Conservation (phyloP, 306 rosid genomes). For the Cotoneaster glaucophyllus region DNA sequence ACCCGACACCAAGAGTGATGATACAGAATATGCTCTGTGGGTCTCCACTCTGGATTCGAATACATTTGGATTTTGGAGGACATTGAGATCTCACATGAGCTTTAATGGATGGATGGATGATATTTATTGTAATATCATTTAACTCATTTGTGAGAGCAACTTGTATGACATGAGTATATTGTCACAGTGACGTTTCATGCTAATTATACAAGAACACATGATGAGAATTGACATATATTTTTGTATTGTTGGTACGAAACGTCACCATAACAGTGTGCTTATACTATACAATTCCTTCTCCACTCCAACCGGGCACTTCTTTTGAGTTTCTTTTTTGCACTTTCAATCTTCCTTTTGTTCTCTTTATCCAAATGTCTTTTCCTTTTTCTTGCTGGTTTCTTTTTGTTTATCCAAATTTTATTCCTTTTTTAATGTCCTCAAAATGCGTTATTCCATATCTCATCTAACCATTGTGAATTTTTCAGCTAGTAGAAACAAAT, state of each 20-base stretch:
- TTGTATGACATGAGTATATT: neutral
- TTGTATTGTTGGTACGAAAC: no score
- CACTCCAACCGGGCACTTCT: neutral
- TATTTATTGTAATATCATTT: neutral
- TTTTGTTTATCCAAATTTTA: neutral
- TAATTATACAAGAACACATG: no score
- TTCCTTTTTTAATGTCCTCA: neutral
- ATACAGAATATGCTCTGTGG: neutral
- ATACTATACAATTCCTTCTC: no score
- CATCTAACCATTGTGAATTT: neutral
- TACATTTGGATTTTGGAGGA: neutral
- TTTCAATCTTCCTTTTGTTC: neutral
- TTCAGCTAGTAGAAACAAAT: neutral
- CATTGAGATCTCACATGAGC: constrained; percentile 5
- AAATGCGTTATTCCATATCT: neutral
- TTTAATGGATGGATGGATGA: neutral
- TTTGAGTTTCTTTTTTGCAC: neutral
- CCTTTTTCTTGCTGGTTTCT: neutral
- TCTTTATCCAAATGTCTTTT: neutral
- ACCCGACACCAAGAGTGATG: constrained; percentile 5
- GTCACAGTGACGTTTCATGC: rapidly evolving
- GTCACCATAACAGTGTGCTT: rapidly evolving
- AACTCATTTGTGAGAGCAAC: no score
- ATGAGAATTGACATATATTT: no score
- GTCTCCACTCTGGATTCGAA: neutral